A percentile compares a stretch with the other conserved stretches of the same genome.
Evolutionary conservation across 2,329 filamentous ascomycete species (phyloP).

Genomic region (Aspergillus oerlinghausenensis): DNA sequence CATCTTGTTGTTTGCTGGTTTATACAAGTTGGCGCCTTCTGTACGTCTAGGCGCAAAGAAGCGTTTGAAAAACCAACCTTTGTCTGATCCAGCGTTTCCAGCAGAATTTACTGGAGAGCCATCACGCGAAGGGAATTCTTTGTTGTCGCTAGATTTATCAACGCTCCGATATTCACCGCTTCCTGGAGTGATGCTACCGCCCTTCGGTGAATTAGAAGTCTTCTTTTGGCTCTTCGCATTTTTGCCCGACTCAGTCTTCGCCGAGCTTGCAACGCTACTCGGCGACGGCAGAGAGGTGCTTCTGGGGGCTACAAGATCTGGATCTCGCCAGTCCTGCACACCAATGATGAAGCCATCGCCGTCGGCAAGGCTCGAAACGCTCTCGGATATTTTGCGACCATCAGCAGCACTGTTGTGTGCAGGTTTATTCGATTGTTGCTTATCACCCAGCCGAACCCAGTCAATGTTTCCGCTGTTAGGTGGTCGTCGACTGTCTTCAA

Average conservation of each 20-base stretch:
- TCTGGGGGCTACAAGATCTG: conserved; percentile 58
- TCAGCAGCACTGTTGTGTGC: conserved; percentile 7
- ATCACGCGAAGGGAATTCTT: conserved; percentile 10
- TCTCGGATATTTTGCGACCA: conserved; percentile 19
- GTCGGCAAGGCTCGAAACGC: conserved; percentile 26
- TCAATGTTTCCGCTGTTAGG: conserved; percentile 70
- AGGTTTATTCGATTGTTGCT: conserved; percentile 28
- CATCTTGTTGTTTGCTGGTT: conserved; percentile 9
- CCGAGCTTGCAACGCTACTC: conserved; percentile 21
- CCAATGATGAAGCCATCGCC: conserved; percentile 71
- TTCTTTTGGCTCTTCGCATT: conserved; percentile 28
- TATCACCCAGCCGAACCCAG: conserved; percentile 63
- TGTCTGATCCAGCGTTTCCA: conserved; percentile 7
- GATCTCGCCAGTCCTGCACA: conserved; percentile 83
- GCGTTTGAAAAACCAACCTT: conserved; percentile 33
- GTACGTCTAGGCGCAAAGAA: conserved; percentile 27
- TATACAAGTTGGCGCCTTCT: conserved; percentile 8
- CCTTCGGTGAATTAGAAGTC: conserved; percentile 45
- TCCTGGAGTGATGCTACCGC: conserved; percentile 65
- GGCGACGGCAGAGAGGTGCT: conserved; percentile 20
- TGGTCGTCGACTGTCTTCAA: conserved; percentile 57
- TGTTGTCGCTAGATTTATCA: conserved; percentile 25
- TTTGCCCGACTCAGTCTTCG: conserved; percentile 25
- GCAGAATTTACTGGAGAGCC: conserved; percentile 7
- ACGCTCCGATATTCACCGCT: conserved; percentile 64